Base-by-base conservation (phyloP, 164 flowering plant species). In the Vitis rupestris region DNA sequence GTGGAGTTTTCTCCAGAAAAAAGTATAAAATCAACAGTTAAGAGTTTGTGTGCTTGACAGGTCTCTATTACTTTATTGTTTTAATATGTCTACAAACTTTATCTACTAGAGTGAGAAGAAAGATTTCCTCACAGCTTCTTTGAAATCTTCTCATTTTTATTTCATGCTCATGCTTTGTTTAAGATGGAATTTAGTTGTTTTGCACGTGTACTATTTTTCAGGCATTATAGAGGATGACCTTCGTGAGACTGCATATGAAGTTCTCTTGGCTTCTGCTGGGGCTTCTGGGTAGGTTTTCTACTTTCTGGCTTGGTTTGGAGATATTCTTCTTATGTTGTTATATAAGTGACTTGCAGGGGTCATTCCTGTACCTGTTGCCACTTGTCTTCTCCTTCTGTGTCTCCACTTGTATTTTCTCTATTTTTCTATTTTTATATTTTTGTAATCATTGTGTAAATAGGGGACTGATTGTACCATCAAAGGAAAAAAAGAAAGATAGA, bases 191-290 rank as follows among this genome's bases (percentile, higher is more conserved):
- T 56, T 71, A 59, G 57, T 58, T 72, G n/a, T 31, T 77, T 37
- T 37, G 44, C 44, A 37, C 0, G 4, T 37, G 44, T 37, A 37
- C 44, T 6, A 3, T 37, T 37, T 37, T 71, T 64, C 83, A 96
- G 99, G 97, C 70, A 82, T 93, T 61, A 82, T 87, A 57, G 97
- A 96, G 77, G 98, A 92, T 73, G 97, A 92, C 61, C 94, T 96
- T 49, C 95, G 98, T 29, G 99, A 96, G 81, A 88, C 97, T 76
- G 95, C 98, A 53, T 96, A 83, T 81, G 99, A 96, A 74, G 76
- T 90, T 62, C 95, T 96, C 60, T 84, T 96, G 69, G 98, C 97
- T 62, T 88, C 89, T 83, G 99, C 95, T 68, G 98, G 98, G 57
- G 95, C 99, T 75, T 67, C 94, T 67, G 97, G 98, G 98, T 96